These are phyloP conservation scores for Microbotryum scabiosae DNA, from an alignment of 1,284 basidiomycete species.

Conservation along the genomic window DNA sequence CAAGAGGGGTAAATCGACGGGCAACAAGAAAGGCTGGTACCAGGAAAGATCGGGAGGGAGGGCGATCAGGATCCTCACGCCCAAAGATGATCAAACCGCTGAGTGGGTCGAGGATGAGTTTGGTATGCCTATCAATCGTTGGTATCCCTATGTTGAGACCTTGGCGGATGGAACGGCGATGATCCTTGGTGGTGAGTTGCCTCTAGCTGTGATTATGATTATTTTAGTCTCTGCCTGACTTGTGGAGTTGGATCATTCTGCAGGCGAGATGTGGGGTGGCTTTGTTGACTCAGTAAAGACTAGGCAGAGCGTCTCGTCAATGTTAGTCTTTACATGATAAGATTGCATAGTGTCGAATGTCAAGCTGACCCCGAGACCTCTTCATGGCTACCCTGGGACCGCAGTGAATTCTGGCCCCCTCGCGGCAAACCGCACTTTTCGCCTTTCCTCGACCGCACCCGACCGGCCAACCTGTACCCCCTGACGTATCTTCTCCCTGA, in stretches of 20 bases:
- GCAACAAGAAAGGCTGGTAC: slow-evolving; percentile 36
- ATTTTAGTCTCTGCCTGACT: too few species aligned
- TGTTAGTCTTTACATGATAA: too few species aligned
- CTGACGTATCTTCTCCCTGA: slow-evolving; percentile 75
- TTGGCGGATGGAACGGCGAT: slow-evolving; percentile 44
- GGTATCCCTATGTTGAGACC: slow-evolving; percentile 59
- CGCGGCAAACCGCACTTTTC: neutral
- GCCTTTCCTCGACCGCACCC: slow-evolving; percentile 59
- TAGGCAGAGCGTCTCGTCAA: slow-evolving; percentile 71
- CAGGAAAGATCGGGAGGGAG: slow-evolving; percentile 55
- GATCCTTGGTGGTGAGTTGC: slow-evolving; percentile 41
- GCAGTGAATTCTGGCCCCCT: slow-evolving; percentile 2
- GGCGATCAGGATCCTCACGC: slow-evolving; percentile 53
- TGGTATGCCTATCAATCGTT: slow-evolving; percentile 56
- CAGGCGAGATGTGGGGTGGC: slow-evolving; percentile 49
- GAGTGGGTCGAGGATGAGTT: slow-evolving; percentile 49
- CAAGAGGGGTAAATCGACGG: slow-evolving; percentile 31
- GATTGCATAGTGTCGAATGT: too few species aligned
- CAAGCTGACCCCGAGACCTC: slow-evolving; percentile 49
- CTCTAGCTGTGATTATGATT: neutral
- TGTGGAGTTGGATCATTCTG: too few species aligned
- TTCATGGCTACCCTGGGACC: slow-evolving; percentile 53
- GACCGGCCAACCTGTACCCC: slow-evolving; percentile 80
- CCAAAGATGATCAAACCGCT: slow-evolving; percentile 58
- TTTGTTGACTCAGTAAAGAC: slow-evolving; percentile 60